Base-by-base conservation (phyloP, 768 basidiomycete genomes). In the Russula abietina region DNA sequence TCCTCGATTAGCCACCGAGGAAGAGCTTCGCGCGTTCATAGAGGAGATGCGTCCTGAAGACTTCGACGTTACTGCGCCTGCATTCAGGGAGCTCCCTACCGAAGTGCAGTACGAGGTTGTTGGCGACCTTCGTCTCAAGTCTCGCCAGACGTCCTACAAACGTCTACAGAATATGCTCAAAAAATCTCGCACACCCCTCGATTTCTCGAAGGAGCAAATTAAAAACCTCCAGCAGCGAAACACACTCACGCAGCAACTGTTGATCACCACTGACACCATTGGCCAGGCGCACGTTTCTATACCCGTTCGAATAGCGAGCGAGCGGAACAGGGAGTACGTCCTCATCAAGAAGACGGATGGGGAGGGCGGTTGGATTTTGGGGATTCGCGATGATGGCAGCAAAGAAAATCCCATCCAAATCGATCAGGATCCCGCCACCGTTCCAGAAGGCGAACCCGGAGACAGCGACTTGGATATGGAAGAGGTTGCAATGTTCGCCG, bases 91-190 rank as follows among this genome's bases (percentile, higher is more conserved):
- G 65, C 83, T 98, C 3, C 95, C 97, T 2, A 96, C 93, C 0
- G 95, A 98, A 73, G 85, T 97, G 24, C 93, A 99, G 69, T 99
- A 98, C 74, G 97, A 99, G 76, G 96, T 99, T 67, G 87, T 98
- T 38, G 95, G 96, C 57, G 97, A 99, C 76, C 78, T 98, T 53
- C 85, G 97, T 3, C 79, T 97, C 60, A 94, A 93, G 73, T 98
- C 95, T 1, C 83, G 97, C 3, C 95, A 98, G 74, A 95, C 92
- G 14, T 96, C 93, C 10, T 89, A 95, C 75, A 86, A 85, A 36
- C 89, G 97, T 4, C 76, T 98, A 50, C 89, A 97, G 70, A 87
- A 87, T 60, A 99, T 99, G 97, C 78, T 96, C 22, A 80, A 78
- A 58, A 82, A 80, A 49, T 82, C 93, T 0, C 78, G 77, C 2